Percentiles rank a stretch among this genome's conserved stretches.
Evolutionary conservation across 2,329 filamentous ascomycete species (phyloP).

Genomic region (Neofusicoccum umdonicola): DNA sequence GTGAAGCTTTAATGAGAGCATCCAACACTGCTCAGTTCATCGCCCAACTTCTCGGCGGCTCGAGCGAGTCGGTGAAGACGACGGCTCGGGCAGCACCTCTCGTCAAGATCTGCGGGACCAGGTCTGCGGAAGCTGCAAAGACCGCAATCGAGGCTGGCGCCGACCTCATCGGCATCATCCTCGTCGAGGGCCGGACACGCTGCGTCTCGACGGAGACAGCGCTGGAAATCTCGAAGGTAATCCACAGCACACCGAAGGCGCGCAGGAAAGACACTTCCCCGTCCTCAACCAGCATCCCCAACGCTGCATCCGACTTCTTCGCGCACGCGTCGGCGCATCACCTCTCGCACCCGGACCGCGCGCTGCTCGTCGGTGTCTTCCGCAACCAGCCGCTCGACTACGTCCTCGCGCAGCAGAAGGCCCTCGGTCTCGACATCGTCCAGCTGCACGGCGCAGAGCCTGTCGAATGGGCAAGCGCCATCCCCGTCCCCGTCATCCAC

Average conservation of each 20-base stretch:
- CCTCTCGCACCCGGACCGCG: constrained; percentile 55
- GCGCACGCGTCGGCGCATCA: constrained; percentile 49
- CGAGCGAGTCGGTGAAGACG: constrained; percentile 26
- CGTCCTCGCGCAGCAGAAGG: constrained; percentile 72
- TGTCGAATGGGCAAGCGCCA: constrained; percentile 82
- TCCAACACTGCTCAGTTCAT: constrained; percentile 81
- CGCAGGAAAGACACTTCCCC: constrained; percentile 25
- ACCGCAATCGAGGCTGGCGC: constrained; percentile 82
- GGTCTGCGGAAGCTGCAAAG: constrained; percentile 74
- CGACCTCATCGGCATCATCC: constrained; percentile 88
- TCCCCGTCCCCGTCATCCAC: constrained; percentile 87
- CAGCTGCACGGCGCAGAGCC: constrained; percentile 93
- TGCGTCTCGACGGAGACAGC: constrained; percentile 77
- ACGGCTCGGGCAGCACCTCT: constrained; percentile 21
- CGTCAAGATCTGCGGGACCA: constrained; percentile 95
- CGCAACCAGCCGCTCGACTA: constrained; percentile 84
- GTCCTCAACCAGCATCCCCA: constrained; percentile 26
- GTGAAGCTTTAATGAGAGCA: constrained; percentile 93
- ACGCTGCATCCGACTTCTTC: constrained; percentile 67
- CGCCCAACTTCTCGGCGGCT: constrained; percentile 69
- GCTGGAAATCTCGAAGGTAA: constrained; percentile 72
- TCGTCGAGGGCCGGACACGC: constrained; percentile 78
- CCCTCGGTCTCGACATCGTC: constrained; percentile 79
- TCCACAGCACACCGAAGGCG: constrained; percentile 58
- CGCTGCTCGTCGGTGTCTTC: constrained; percentile 90